Evolutionary conservation across 2,329 filamentous ascomycete species (phyloP).

Genomic region (Xylariaceae sp.): DNA sequence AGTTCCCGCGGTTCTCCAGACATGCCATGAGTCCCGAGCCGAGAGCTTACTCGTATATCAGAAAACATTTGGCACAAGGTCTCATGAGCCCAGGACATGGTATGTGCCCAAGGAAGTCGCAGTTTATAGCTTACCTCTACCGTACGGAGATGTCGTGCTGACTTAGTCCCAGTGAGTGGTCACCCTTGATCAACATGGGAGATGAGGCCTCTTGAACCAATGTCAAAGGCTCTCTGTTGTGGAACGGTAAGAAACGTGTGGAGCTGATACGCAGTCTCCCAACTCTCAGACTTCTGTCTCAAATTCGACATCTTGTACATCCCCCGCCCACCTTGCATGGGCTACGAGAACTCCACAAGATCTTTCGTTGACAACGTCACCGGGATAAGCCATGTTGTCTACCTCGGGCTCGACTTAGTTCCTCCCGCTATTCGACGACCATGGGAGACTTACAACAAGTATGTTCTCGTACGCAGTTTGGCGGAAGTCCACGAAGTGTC

Average conservation of each 20-base stretch:
- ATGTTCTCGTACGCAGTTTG: slow-evolving; percentile 39
- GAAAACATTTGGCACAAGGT: slow-evolving; percentile 32
- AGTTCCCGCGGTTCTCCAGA: slow-evolving; percentile 39
- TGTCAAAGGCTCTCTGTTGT: no score
- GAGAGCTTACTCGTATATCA: slow-evolving; percentile 39
- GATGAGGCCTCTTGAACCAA: no score
- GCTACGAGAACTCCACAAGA: slow-evolving; percentile 38
- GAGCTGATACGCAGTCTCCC: no score
- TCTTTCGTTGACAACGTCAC: slow-evolving; percentile 38
- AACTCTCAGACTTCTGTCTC: slow-evolving; percentile 22
- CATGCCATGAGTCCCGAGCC: slow-evolving; percentile 39
- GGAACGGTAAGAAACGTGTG: no score
- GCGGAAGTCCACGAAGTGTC: slow-evolving; percentile 31
- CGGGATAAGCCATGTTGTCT: slow-evolving; percentile 32
- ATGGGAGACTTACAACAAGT: slow-evolving; percentile 51
- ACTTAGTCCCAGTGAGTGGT: no score
- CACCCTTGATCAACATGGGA: no score
- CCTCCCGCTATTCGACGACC: slow-evolving; percentile 40
- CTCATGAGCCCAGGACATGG: slow-evolving; percentile 27
- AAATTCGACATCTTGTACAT: slow-evolving; percentile 36
- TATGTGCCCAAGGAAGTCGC: no score
- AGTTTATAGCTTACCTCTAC: no score
- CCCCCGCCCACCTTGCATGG: slow-evolving; percentile 35
- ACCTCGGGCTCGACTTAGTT: slow-evolving; percentile 45
- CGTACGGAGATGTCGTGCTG: no score